Base-by-base conservation (phyloP, 495 filamentous ascomycete species). In the Polyplosphaeria fusca region DNA sequence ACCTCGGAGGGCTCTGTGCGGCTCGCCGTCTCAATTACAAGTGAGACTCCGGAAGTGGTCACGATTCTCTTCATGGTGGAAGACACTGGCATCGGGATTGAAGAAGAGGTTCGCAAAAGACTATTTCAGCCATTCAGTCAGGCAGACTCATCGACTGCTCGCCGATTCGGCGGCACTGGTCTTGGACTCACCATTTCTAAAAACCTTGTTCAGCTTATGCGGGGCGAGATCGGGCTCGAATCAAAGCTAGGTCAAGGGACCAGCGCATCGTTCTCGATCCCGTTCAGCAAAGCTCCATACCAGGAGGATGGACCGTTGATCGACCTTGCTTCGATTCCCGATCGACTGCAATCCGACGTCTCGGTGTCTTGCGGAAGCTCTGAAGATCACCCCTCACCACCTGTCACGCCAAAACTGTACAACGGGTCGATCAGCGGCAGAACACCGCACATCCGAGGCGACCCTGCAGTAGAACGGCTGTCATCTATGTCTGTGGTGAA, bases 91-190 rank as follows among this genome's bases (percentile, higher is more conserved):
- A 93, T 95, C 42, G 90, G 89, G 2, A 89, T 94, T 11, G 84
- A 87, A 40, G 85, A 91, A 32, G 81, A 84, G 47, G 86, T 89
- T 0, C 71, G 80, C 14, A 82, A 81, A 59, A 80, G 79, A 14
- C 76, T 95, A 1, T 95, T 95, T 74, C 86, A 86, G 35, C 90
- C 90, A 0, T 95, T 94, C 63, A 86, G 83, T 40, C 88, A 93
- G 67, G 89, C 88, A 22, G 91, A 93, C 61, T 77, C 89, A 19
- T 88, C 86, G 2, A 87, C 85, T 4, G 84, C 83, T 9, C 78
- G 85, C 38, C 78, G 79, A 25, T 93, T 89, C 68, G 89, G 88
- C 22, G 89, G 90, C 2, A 94, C 89, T 3, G 89, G 88, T 1
- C 70, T 92, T 1, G 89, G 89, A 1, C 68, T 93, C 28, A 88